Conservation (phyloP, 1,139 yeast genomes). For the Geotrichum restrictum region DNA sequence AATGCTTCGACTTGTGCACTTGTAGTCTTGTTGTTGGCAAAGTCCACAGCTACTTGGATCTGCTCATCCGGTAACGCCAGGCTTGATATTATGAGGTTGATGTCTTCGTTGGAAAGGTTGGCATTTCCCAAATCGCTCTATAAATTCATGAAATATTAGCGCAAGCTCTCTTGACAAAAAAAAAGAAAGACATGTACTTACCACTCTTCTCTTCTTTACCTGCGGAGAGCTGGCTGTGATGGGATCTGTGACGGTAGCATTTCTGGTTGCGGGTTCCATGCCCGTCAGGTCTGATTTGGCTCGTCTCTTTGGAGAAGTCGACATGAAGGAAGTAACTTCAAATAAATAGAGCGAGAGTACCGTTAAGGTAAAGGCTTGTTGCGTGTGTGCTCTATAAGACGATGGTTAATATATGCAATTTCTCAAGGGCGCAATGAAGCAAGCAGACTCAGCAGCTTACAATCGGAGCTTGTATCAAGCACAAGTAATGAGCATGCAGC, state of each 20-base stretch:
- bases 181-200: not conserved
- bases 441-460: no score
- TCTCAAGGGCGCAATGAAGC: no score
- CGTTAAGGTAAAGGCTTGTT: not conserved
- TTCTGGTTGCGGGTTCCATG: conserved; percentile 4
- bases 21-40: conserved; percentile 64
- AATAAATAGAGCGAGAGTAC: not conserved
- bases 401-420: no score
- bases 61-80: conserved; percentile 45
- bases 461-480: no score
- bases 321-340: not conserved
- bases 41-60: conserved; percentile 46
- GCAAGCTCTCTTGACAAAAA: not conserved
- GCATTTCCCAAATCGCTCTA: conserved; percentile 2
- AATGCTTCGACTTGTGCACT: conserved; percentile 92
- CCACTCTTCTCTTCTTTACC: conserved; percentile 7
- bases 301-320: conserved; percentile 9
- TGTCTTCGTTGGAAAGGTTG: conserved; percentile 35
- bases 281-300: not conserved
- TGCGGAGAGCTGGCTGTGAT: not conserved
- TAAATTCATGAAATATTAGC: not conserved
- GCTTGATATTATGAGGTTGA: conserved; percentile 46
- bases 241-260: not conserved
- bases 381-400: no score
- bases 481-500: no score